Evolutionary conservation across 192 early-diverging fungal species (phyloP), one percentile per base, ranked within the genome.

Genomic region (Lobulomyces angularis): DNA sequence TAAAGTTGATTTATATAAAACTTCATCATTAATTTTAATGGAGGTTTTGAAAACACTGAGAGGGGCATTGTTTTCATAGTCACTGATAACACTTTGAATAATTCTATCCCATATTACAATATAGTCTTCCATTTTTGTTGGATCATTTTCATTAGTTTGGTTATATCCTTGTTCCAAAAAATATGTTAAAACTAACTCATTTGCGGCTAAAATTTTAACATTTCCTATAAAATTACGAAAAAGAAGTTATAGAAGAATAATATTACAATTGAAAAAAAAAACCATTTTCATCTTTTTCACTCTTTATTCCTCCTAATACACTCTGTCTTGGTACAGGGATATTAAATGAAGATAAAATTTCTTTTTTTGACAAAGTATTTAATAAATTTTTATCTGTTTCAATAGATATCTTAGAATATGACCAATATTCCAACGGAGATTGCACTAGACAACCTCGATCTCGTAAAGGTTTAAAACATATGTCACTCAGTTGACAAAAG

Each of bases 111-210:
- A 72, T 17, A 72, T 33, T 24, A 41, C 49, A 9, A 43, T 45
- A 9, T 33, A 36, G 21, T 28, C 29, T 11, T 30, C 37, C 26
- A n/a, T n/a, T n/a, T n/a, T n/a, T n/a, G n/a, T n/a, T n/a, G n/a
- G n/a, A n/a, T n/a, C n/a, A n/a, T n/a, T n/a, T n/a, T n/a, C n/a
- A n/a, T n/a, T n/a, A n/a, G n/a, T n/a, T n/a, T n/a, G n/a, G 18
- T 22, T 23, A 32, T 38, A 37, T 26, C 39, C 28, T 21, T 68
- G 60, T 8, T 64, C 50, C 14, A 80, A 47, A 14, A 77, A 56
- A 43, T 59, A 71, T 9, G 71, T 79, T 18, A 80, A 27, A 8
- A 80, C 30, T 11, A 80, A 45, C n/a, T n/a, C n/a, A n/a, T n/a
- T n/a, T n/a, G n/a, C n/a, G n/a, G n/a, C n/a, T n/a, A n/a, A n/a